phyloP scores from a whole-genome alignment of 352 stramenopile genomes.

The Phytophthora ohioensis region DNA sequence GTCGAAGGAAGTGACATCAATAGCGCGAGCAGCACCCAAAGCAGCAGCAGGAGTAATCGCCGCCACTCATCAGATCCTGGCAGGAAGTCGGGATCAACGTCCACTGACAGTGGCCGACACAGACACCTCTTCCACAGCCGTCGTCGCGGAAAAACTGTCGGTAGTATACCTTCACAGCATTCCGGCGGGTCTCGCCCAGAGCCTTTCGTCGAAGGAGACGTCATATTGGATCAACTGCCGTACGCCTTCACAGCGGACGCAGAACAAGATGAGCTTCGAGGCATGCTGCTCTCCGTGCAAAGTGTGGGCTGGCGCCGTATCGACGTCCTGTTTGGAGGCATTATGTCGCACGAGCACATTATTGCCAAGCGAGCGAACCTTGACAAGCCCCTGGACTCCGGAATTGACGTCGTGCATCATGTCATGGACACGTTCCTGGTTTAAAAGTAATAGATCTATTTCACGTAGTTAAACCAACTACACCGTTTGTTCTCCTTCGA shows the following conservation, averaged over 20 bases:
- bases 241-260: constrained; percentile 73
- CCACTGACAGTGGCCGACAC: constrained; percentile 17
- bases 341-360: constrained; percentile 82
- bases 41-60: constrained; percentile 24
- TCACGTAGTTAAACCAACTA: background rate
- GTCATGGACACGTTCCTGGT: constrained; percentile 77
- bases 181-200: constrained; percentile 42
- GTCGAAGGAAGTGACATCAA: constrained; percentile 23
- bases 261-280: constrained; percentile 68
- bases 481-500: constrained; percentile 6
- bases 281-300: constrained; percentile 81
- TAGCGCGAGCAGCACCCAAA: constrained; percentile 24
- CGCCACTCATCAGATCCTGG: constrained; percentile 28
- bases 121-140: constrained; percentile 24
- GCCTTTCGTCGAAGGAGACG: constrained; percentile 60
- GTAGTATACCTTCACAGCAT: constrained; percentile 26
- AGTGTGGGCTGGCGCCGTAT: constrained; percentile 78
- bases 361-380: constrained; percentile 78
- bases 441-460: constrained; percentile 23
- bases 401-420: constrained; percentile 80
- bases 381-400: constrained; percentile 62
- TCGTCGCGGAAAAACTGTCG: constrained; percentile 37
- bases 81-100: constrained; percentile 30
- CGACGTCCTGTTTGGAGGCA: constrained; percentile 74
- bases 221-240: constrained; percentile 74